Base-by-base conservation (phyloP, 768 basidiomycete genomes). In the Lactarius akahatsu region DNA sequence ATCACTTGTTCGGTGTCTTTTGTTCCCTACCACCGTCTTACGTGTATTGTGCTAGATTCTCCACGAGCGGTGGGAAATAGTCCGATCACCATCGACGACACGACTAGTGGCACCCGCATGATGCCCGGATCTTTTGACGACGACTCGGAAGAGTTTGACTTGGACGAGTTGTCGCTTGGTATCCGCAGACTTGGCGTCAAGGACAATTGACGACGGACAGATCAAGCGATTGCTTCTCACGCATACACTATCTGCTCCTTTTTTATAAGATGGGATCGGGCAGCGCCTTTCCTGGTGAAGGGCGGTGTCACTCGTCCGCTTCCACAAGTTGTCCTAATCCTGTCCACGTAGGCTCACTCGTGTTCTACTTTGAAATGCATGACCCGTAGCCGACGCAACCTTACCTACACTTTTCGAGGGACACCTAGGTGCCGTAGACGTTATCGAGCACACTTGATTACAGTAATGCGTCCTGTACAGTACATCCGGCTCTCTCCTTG, bases 101-200 rank as follows among this genome's bases (percentile, higher is more conserved):
- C 65, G 45, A 7, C 45, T 26, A 2, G 55, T 8, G 10, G 28
- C 34, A 13, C 26, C 65, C 9, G 15, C 34, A 67, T 3, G 36
- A 63, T 67, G 15, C 66, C 66, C 13, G 66, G 58, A 16, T 56
- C 66, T 4, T 67, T 67, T 62, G 62, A 45, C 10, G 20, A 40
- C 6, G 40, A 28, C 3, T 52, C 26, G 13, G 65, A 66, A 4
- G 57, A 59, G 11, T 52, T 41, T 6, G 59, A 47, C 7, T 4
- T 67, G 8, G 62, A 67, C 28, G 54, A 30, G 43, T 36, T 67
- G 50, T 23, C 63, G 32, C 20, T 40, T 6, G 41, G 41, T 23
- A 56, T 67, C 23, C 9, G 20, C 15, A 45, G 43, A 45, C 62
- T 67, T 10, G 52, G 66, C 16, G 38, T 15, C 10, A 40, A 40